Conservation (phyloP, 1,139 yeast species). For the Magnusiomyces clavatus region DNA sequence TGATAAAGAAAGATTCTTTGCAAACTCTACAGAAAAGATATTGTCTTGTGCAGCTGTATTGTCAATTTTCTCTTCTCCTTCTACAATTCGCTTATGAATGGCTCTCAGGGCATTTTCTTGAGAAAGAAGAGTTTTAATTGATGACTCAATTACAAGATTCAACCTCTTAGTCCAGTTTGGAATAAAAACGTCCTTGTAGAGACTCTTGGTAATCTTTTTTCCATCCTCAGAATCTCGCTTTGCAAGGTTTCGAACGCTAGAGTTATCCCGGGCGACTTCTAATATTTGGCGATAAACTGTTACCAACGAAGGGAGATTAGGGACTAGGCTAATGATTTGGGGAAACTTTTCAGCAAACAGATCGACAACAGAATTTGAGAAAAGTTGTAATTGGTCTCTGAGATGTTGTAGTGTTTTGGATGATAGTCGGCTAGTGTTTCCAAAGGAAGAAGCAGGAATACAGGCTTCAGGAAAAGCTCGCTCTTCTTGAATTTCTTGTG, state of each 20-base stretch:
- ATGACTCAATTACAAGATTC: slow-evolving; percentile 11
- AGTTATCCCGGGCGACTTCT: slow-evolving; percentile 17
- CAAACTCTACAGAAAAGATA: slow-evolving; percentile 11
- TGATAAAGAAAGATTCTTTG: slow-evolving; percentile 2
- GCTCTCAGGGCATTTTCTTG: slow-evolving; percentile 12
- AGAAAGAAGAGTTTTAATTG: slow-evolving; percentile 4
- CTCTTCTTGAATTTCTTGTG: slow-evolving; percentile 75
- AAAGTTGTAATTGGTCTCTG: slow-evolving; percentile 9
- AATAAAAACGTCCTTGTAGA: slow-evolving; percentile 18
- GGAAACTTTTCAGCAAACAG: slow-evolving; percentile 13
- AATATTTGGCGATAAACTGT: slow-evolving; percentile 18
- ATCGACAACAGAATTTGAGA: slow-evolving; percentile 14
- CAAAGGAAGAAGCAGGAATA: slow-evolving; percentile 2
- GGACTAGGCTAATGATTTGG: slow-evolving; percentile 12
- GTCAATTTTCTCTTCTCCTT: background rate
- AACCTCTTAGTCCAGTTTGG: slow-evolving; percentile 19
- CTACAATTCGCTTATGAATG: slow-evolving; percentile 12
- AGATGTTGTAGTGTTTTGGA: slow-evolving; percentile 12
- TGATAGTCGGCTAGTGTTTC: slow-evolving; percentile 8
- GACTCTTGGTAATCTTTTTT: slow-evolving; percentile 8
- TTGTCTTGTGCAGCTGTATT: slow-evolving; percentile 6
- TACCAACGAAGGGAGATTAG: slow-evolving; percentile 17
- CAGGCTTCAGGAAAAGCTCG: slow-evolving; percentile 23
- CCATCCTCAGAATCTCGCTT: background rate
- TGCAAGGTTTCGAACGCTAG: slow-evolving; percentile 16